A percentile compares a stretch with the other conserved stretches of the same genome.
Evolutionary conservation across 345 rosid genomes (phyloP).

Genomic region (Laguncularia racemosa): DNA sequence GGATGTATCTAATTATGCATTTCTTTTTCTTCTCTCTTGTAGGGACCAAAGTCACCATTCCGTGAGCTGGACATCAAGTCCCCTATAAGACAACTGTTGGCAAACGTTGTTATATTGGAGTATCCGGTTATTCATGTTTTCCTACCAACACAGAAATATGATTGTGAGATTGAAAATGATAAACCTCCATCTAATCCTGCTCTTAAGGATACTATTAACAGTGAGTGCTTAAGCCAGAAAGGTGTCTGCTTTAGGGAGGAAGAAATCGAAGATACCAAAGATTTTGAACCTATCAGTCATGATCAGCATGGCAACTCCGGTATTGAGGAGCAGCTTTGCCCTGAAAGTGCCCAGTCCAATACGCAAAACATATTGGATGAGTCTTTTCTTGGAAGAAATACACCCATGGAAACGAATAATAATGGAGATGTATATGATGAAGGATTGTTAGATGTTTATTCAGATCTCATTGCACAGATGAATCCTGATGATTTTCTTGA

Average conservation of each 20-base stretch:
- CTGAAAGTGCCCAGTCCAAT: constrained; percentile 5
- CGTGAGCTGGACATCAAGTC: constrained; percentile 50
- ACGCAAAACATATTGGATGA: constrained; percentile 4
- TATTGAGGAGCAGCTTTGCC: constrained; percentile 14
- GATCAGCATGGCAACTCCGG: constrained; percentile 27
- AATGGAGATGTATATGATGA: constrained; percentile 61
- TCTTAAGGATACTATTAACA: constrained; percentile 16
- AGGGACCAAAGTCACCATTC: constrained; percentile 69
- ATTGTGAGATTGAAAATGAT: constrained; percentile 56
- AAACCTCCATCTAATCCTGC: constrained; percentile 13
- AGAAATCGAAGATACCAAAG: constrained; percentile 40
- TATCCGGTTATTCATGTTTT: constrained; percentile 82
- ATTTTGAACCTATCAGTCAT: constrained; percentile 35
- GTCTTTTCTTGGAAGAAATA: constrained; percentile 7
- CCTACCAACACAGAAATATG: constrained; percentile 55
- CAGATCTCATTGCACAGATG: constrained; percentile 53
- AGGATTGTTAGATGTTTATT: constrained; percentile 54
- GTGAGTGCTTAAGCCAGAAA: constrained; percentile 21
- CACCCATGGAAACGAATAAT: constrained; percentile 14
- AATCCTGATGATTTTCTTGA: constrained; percentile 67
- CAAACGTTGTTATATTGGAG: constrained; percentile 49
- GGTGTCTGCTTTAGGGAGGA: constrained; percentile 60
- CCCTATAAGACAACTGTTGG: constrained; percentile 56
- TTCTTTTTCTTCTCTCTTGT: constrained; percentile 4
- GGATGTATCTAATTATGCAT: no score